Conservation (phyloP, 1,139 yeast genomes). For the Lizanozyma gosingica region DNA sequence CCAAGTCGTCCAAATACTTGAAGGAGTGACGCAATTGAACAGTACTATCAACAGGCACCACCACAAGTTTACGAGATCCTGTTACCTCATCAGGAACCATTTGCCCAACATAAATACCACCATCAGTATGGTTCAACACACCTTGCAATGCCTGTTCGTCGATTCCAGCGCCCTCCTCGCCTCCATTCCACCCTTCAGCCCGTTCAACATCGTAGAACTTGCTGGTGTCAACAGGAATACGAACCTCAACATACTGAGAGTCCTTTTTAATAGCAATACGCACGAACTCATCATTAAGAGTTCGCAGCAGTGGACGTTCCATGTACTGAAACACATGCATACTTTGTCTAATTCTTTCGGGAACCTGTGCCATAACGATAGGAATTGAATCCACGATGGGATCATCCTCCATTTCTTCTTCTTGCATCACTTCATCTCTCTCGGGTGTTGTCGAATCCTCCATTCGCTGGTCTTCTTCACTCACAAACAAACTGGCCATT, state of each 20-base stretch:
- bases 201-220: conserved; percentile 59
- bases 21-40: conserved; percentile 80
- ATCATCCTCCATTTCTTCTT: conserved; percentile 43
- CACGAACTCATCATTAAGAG: conserved; percentile 34
- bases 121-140: conserved; percentile 47
- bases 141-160: conserved; percentile 61
- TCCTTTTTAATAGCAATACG: conserved; percentile 54
- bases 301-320: conserved; percentile 48
- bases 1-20: conserved; percentile 57
- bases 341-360: conserved; percentile 16
- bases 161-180: conserved; percentile 32
- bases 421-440: conserved; percentile 7
- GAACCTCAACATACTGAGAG: conserved; percentile 52
- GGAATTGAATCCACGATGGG: conserved; percentile 77
- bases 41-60: conserved; percentile 58
- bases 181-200: conserved; percentile 44
- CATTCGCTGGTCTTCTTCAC: background rate
- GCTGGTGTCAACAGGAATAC: conserved; percentile 57
- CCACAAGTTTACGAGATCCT: conserved; percentile 36
- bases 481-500: background rate
- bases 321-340: conserved; percentile 58
- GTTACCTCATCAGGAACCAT: conserved; percentile 15
- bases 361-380: conserved; percentile 28
- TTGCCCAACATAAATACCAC: conserved; percentile 36
- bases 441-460: background rate